Evolutionary conservation across 2,329 filamentous ascomycete species (phyloP).

Genomic region (Mycocentrospora acerina): DNA sequence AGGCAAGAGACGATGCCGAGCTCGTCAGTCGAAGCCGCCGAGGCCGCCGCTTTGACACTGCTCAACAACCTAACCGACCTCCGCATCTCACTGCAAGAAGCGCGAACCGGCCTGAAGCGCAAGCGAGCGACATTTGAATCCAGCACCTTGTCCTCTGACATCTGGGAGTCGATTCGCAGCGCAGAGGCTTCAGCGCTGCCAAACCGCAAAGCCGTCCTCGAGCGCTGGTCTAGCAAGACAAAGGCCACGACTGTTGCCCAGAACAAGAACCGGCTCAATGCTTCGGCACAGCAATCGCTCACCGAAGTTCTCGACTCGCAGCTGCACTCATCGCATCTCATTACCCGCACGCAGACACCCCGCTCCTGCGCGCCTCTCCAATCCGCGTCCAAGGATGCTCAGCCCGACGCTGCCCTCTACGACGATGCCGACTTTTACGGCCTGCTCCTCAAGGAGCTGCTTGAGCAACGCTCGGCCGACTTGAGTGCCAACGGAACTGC

Average conservation of each 20-base stretch:
- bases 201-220: slow-evolving; percentile 70
- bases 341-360: slow-evolving; percentile 69
- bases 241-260: slow-evolving; percentile 59
- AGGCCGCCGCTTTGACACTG: slow-evolving; percentile 80
- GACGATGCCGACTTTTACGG: slow-evolving; percentile 97
- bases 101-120: slow-evolving; percentile 60
- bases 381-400: slow-evolving; percentile 42
- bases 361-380: slow-evolving; percentile 77
- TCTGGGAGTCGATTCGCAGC: slow-evolving; percentile 71
- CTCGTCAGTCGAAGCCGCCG: slow-evolving; percentile 68
- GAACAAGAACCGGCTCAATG: slow-evolving; percentile 59
- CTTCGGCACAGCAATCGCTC: slow-evolving; percentile 61
- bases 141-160: slow-evolving; percentile 61
- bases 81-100: slow-evolving; percentile 60
- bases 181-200: slow-evolving; percentile 62
- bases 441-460: slow-evolving; percentile 84
- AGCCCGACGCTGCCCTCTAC: slow-evolving; percentile 61
- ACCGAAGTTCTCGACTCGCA: slow-evolving; percentile 70
- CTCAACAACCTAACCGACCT: slow-evolving; percentile 78
- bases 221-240: slow-evolving; percentile 89
- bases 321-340: slow-evolving; percentile 66
- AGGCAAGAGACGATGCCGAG: slow-evolving; percentile 46
- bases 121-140: slow-evolving; percentile 54
- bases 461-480: slow-evolving; percentile 81
- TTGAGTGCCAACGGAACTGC: slow-evolving; percentile 47